Conservation (phyloP, 2,329 filamentous ascomycete species). For the Fusarium tjaetaba region DNA sequence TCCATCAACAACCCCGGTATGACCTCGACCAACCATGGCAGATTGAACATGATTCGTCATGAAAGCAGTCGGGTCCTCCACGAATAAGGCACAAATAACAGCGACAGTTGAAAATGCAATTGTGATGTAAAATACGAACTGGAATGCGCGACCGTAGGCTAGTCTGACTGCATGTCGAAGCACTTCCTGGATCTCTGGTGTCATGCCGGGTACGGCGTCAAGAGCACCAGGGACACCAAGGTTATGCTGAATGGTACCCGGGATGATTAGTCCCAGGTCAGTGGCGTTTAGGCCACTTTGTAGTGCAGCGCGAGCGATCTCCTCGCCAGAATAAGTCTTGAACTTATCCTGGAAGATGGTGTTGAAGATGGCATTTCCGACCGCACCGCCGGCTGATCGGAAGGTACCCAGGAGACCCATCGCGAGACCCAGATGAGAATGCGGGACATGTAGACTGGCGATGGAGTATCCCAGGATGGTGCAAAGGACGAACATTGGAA, state of each 20-base stretch:
- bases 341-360: conserved; percentile 22
- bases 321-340: neutral
- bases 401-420: conserved; percentile 24
- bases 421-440: conserved; percentile 21
- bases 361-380: conserved; percentile 22
- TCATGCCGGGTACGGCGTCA: neutral
- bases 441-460: conserved; percentile 22
- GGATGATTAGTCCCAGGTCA: conserved; percentile 3
- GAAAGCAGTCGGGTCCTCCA: conserved; percentile 9
- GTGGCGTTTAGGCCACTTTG: neutral
- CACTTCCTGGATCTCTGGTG: neutral
- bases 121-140: conserved; percentile 17
- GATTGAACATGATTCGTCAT: conserved; percentile 24
- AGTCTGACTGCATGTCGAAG: conserved; percentile 3
- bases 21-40: neutral
- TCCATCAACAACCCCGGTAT: neutral
- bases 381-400: conserved; percentile 9
- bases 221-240: conserved; percentile 1
- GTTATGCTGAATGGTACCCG: neutral
- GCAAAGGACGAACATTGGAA: conserved; percentile 18
- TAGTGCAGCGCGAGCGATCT: neutral
- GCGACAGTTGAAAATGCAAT: conserved; percentile 12
- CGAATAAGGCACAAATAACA: conserved; percentile 1
- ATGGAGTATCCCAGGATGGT: conserved; percentile 21
- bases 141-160: conserved; percentile 12